These are phyloP conservation scores for Phytophthora ramorum DNA, from an alignment of 352 stramenopile species.

Conservation along the genomic window DNA sequence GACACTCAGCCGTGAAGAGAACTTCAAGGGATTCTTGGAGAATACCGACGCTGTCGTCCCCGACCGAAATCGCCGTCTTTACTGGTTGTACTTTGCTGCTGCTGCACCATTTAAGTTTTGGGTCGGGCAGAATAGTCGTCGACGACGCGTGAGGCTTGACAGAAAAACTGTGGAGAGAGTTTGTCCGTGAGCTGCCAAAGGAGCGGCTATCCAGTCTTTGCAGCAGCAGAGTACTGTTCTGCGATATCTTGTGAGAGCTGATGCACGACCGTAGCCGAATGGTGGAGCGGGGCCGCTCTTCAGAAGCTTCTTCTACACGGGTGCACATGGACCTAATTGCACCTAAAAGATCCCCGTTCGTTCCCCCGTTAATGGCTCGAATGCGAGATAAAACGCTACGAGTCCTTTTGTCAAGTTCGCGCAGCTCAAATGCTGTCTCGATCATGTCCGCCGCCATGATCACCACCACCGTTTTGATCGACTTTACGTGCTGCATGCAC, in stretches of 20 bases:
- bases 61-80: neutral
- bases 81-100: neutral
- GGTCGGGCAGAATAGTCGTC: neutral
- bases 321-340: neutral
- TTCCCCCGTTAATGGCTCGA: neutral
- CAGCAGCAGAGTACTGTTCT: neutral
- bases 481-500: neutral
- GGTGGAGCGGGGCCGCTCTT: neutral
- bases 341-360: neutral
- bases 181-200: neutral
- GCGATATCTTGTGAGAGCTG: neutral
- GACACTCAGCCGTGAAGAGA: conserved; percentile 33
- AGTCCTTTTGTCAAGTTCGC: neutral
- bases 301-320: neutral
- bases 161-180: neutral
- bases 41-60: neutral
- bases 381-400: neutral
- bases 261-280: conserved; percentile 1
- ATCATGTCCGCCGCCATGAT: neutral
- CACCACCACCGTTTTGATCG: neutral
- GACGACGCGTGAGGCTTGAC: neutral
- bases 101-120: neutral
- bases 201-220: neutral
- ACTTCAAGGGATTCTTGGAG: conserved; percentile 13
- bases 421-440: neutral